Evolutionary conservation across 2,329 filamentous ascomycete genomes (phyloP), one percentile per base, ranked within the genome.

Genomic region (Pyrenochaeta sp.): DNA sequence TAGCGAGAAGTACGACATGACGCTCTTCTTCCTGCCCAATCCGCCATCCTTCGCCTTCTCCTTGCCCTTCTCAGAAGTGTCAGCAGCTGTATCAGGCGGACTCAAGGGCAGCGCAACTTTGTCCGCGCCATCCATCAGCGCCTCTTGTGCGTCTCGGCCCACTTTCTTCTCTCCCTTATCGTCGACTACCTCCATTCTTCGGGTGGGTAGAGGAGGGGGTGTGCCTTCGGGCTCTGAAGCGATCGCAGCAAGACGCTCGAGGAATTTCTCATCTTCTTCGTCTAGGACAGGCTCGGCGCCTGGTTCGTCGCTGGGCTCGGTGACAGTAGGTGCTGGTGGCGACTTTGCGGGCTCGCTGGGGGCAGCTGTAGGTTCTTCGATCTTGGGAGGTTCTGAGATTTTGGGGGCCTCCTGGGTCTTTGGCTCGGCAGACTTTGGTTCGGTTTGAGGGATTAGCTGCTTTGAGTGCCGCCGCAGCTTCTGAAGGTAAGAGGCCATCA

Each of bases 221-320:
- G 76, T 67, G 36, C 73, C 69, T 59, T 77, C 75, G 10, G 74
- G 73, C 58, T 77, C 76, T 48, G 76, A 72, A 19, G 79, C 76
- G 36, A 82, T 78, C 7, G 81, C 79, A 2, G 82, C 82, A 32
- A 87, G 81, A 34, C 77, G 77, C 52, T 81, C 78, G 34, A 88
- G 74, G 64, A 88, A 88, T 51, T 81, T 78, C 64, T 88, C 84
- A 60, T 89, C 86, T 66, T 87, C 86, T n/a, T 85, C 81, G 19
- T 84, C 86, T n/a, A 88, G 72, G 2, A 88, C 81, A 5, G 81
- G 70, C 67, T 74, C 73, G 19, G 66, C 62, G 37, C 65, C 67
- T 28, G 65, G 65, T 43, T 76, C 69, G 34, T 76, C 69, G 54
- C 57, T 62, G 3, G 69, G 67, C 25, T 71, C 67, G 49, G 62